These are phyloP conservation scores for Pterocarpus santalinus DNA, from an alignment of 306 rosid species.

Conservation along the genomic window DNA sequence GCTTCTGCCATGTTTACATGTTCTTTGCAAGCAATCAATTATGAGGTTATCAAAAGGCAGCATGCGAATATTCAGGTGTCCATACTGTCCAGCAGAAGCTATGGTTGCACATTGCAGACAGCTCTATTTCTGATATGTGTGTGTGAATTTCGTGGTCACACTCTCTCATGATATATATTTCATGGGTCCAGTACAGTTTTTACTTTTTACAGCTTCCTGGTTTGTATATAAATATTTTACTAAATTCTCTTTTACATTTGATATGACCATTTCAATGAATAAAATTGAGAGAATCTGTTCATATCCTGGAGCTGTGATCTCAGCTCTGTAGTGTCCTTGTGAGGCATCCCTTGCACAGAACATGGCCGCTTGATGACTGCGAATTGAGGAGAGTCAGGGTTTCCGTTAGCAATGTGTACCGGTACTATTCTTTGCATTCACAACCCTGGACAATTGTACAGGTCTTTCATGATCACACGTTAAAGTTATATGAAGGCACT, in stretches of 20 bases:
- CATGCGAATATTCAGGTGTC: slow-evolving; percentile 78
- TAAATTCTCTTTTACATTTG: slow-evolving; percentile 47
- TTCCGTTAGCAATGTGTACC: neutral
- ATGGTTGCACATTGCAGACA: slow-evolving; percentile 69
- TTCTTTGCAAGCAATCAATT: slow-evolving; percentile 89
- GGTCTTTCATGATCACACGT: neutral
- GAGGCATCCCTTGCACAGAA: neutral
- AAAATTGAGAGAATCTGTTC: slow-evolving; percentile 27
- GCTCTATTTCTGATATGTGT: slow-evolving; percentile 66
- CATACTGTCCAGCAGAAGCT: slow-evolving; percentile 79
- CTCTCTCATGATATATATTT: slow-evolving; percentile 11
- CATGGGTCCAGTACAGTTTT: slow-evolving; percentile 43
- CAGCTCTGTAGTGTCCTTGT: neutral
- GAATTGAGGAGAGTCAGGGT: neutral
- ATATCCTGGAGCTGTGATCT: neutral
- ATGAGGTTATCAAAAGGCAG: slow-evolving; percentile 73
- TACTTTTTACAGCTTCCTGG: slow-evolving; percentile 41
- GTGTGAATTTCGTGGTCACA: neutral
- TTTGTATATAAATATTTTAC: slow-evolving; percentile 61
- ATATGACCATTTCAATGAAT: slow-evolving; percentile 35
- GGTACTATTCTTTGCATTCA: neutral
- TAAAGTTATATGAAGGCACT: too few species aligned
- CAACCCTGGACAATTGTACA: neutral
- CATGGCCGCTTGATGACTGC: neutral
- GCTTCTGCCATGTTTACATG: slow-evolving; percentile 87